Evolutionary conservation across 106 monocot genomes (phyloP).

Genomic region (Allium fistulosum): DNA sequence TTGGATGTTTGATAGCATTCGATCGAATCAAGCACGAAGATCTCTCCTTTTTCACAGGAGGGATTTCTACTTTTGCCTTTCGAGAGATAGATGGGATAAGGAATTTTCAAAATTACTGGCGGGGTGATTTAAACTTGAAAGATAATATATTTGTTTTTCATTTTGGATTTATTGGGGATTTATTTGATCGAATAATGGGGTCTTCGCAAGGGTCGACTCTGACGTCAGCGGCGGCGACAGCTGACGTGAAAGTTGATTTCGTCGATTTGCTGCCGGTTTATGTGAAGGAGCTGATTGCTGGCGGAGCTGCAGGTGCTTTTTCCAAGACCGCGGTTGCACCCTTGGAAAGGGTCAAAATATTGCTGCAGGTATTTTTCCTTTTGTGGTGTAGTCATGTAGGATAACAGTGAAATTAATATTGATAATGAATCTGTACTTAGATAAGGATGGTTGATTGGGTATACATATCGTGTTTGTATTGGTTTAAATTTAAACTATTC

Average conservation of each 20-base stretch:
- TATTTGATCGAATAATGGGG: conserved; percentile 15
- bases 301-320: conserved; percentile 42
- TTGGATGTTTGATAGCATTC: conserved; percentile 16
- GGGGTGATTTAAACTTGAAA: neutral
- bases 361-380: conserved; percentile 34
- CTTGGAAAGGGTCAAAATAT: conserved; percentile 47
- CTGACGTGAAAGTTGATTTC: conserved; percentile 21
- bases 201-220: conserved; percentile 31
- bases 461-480: too few species aligned
- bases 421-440: too few species aligned
- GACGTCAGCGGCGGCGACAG: conserved; percentile 10
- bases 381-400: neutral
- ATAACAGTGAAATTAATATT: too few species aligned
- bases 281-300: conserved; percentile 47
- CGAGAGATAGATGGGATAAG: conserved; percentile 29
- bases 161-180: neutral
- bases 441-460: too few species aligned
- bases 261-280: conserved; percentile 44
- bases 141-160: neutral
- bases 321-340: conserved; percentile 49
- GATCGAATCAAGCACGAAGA: neutral
- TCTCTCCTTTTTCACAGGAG: neutral
- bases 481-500: too few species aligned
- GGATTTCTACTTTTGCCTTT: conserved; percentile 15
- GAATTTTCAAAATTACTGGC: conserved; percentile 20